A percentile compares a stretch with the other conserved stretches of the same genome.
phyloP scores from a whole-genome alignment of 2,329 filamentous ascomycete species.

The Drechslerella stenobrocha region DNA sequence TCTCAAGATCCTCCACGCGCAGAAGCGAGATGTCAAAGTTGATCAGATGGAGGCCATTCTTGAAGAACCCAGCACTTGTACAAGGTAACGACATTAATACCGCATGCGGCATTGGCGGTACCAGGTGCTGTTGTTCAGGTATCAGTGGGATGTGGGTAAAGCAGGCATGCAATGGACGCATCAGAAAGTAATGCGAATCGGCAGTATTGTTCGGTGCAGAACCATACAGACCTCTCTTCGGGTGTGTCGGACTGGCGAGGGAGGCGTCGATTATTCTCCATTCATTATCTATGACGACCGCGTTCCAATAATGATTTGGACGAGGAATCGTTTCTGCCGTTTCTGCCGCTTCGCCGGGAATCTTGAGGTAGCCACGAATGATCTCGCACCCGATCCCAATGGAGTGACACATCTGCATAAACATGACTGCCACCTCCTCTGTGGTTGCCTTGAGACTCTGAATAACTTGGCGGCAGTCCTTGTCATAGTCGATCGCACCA shows the following conservation, averaged over 20 bases:
- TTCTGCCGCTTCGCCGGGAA: slow-evolving; percentile 80
- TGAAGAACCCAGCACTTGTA: slow-evolving; percentile 85
- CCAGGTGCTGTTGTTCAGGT: slow-evolving; percentile 87
- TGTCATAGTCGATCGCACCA: slow-evolving; percentile 75
- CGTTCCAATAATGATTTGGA: slow-evolving; percentile 97
- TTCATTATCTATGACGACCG: slow-evolving; percentile 86
- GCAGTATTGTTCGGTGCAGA: slow-evolving; percentile 70
- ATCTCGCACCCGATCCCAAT: slow-evolving; percentile 86
- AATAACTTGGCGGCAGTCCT: slow-evolving; percentile 81
- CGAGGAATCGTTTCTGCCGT: slow-evolving; percentile 74
- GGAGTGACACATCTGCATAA: slow-evolving; percentile 89
- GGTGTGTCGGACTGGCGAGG: slow-evolving; percentile 86
- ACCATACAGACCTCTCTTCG: slow-evolving; percentile 75
- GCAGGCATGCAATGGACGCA: slow-evolving; percentile 83
- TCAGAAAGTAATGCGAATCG: slow-evolving; percentile 92
- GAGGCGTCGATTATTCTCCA: slow-evolving; percentile 97
- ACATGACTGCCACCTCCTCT: slow-evolving; percentile 84
- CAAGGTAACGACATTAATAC: slow-evolving; percentile 83
- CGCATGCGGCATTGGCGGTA: slow-evolving; percentile 82
- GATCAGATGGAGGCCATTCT: slow-evolving; percentile 74
- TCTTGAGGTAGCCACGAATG: slow-evolving; percentile 86
- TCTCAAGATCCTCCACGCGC: slow-evolving; percentile 86
- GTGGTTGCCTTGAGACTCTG: slow-evolving; percentile 80
- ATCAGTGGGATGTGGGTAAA: slow-evolving; percentile 93
- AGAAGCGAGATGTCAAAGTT: slow-evolving; percentile 88